phyloP scores from a whole-genome alignment of 1,284 basidiomycete species.

The Cryptococcus neoformans region DNA sequence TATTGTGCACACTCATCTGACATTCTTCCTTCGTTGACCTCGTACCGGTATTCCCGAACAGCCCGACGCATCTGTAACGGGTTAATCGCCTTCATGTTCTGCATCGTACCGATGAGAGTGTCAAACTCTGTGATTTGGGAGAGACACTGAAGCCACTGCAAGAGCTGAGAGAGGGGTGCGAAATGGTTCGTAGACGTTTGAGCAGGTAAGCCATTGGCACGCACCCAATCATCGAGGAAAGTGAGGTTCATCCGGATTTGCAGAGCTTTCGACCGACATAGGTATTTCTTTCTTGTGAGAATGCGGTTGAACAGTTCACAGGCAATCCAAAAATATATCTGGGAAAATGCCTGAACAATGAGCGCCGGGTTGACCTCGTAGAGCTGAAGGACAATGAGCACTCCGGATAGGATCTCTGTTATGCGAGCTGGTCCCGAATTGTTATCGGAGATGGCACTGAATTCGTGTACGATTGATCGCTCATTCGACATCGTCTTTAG shows the following conservation, averaged over 20 bases:
- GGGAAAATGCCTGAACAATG: constrained; percentile 88
- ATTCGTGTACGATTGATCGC: constrained; percentile 13
- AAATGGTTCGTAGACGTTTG: constrained; percentile 75
- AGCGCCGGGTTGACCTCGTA: constrained; percentile 90
- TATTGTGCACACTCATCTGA: constrained; percentile 93
- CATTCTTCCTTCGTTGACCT: constrained; percentile 88
- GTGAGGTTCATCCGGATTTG: constrained; percentile 88
- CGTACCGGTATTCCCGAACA: constrained; percentile 90
- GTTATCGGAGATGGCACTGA: constrained; percentile 10
- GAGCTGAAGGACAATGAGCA: constrained; percentile 77
- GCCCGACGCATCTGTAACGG: constrained; percentile 94
- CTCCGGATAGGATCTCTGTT: constrained; percentile 78
- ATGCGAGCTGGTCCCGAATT: constrained; percentile 58
- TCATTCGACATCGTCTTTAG: constrained; percentile 14
- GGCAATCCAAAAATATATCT: constrained; percentile 58
- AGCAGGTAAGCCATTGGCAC: constrained; percentile 64
- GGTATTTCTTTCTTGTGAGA: constrained; percentile 83
- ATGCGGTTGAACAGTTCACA: constrained; percentile 94
- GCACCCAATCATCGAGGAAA: constrained; percentile 88
- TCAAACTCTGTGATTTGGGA: constrained; percentile 83
- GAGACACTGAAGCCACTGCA: constrained; percentile 62
- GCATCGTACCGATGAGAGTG: constrained; percentile 83
- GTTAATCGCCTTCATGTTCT: constrained; percentile 79
- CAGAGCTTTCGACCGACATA: constrained; percentile 85
- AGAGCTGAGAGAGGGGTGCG: constrained; percentile 74